phyloP scores from a whole-genome alignment of 805 yeast species.

The Debaryomyces tyrocola region DNA sequence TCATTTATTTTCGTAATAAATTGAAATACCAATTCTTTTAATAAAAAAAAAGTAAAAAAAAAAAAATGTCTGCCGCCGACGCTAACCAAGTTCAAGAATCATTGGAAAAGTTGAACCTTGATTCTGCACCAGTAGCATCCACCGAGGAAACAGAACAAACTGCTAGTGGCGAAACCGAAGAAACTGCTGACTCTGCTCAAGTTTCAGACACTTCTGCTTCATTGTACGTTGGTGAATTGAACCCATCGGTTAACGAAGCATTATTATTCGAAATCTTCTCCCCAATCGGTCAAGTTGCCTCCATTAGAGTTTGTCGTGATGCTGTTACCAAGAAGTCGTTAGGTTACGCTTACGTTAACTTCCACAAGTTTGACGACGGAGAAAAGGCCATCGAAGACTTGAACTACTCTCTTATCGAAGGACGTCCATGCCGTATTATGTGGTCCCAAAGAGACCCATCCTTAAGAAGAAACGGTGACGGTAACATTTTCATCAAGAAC shows the following conservation, averaged over 20 bases:
- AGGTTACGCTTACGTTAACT: slow-evolving; percentile 98
- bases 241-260: slow-evolving; percentile 90
- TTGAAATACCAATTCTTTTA: slow-evolving; percentile 4
- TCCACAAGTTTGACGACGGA: slow-evolving; percentile 85
- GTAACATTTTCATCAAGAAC: slow-evolving; percentile 97
- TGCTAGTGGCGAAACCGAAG: slow-evolving; percentile 30
- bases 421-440: slow-evolving; percentile 98
- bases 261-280: slow-evolving; percentile 91
- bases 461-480: slow-evolving; percentile 89
- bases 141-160: slow-evolving; percentile 27
- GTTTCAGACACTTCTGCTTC: slow-evolving; percentile 72
- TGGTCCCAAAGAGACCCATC: slow-evolving; percentile 99
- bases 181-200: slow-evolving; percentile 31
- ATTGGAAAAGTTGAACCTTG: slow-evolving; percentile 48
- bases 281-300: slow-evolving; percentile 90
- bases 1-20: slow-evolving; percentile 8
- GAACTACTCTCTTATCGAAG: slow-evolving; percentile 91
- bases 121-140: slow-evolving; percentile 28
- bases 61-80: slow-evolving; percentile 28
- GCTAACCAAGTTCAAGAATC: slow-evolving; percentile 47
- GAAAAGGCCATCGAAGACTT: slow-evolving; percentile 92
- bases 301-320: slow-evolving; percentile 98
- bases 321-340: slow-evolving; percentile 95
- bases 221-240: slow-evolving; percentile 96
- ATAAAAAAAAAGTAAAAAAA: slow-evolving; percentile 11